Conservation (phyloP, 208 protist species). For the Lotmaria passim region DNA sequence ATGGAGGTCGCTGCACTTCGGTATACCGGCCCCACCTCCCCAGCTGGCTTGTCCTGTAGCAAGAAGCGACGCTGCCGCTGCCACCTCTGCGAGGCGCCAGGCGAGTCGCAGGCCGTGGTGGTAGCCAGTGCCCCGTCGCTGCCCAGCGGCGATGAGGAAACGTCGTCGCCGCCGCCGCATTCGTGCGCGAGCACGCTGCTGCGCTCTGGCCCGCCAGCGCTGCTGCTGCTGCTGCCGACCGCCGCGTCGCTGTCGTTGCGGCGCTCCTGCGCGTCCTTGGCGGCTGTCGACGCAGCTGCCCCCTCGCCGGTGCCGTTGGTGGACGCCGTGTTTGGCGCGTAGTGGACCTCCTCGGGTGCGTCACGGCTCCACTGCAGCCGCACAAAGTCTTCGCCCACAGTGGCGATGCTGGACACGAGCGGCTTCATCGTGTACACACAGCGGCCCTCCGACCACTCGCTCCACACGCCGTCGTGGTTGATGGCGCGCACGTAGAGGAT, state of each 20-base stretch:
- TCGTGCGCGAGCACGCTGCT: neutral
- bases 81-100: constrained; percentile 17
- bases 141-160: neutral
- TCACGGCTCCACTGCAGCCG: constrained; percentile 74
- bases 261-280: neutral
- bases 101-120: constrained; percentile 15
- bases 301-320: neutral
- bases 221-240: neutral
- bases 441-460: constrained; percentile 83
- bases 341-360: constrained; percentile 66
- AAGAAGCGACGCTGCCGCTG: constrained; percentile 37
- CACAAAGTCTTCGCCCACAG: constrained; percentile 89
- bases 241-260: constrained; percentile 9
- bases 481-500: constrained; percentile 59
- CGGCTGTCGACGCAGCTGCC: neutral
- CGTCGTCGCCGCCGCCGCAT: constrained; percentile 8
- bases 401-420: constrained; percentile 54
- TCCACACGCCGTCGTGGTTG: constrained; percentile 80
- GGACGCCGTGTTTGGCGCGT: constrained; percentile 16
- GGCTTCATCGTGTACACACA: constrained; percentile 89
- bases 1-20: constrained; percentile 51
- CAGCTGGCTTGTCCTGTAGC: constrained; percentile 60
- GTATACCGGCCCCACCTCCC: constrained; percentile 49
- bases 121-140: neutral
- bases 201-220: neutral